Conservation (phyloP, 108 stramenopile genomes). For the Nannochloropsis gaditana region DNA sequence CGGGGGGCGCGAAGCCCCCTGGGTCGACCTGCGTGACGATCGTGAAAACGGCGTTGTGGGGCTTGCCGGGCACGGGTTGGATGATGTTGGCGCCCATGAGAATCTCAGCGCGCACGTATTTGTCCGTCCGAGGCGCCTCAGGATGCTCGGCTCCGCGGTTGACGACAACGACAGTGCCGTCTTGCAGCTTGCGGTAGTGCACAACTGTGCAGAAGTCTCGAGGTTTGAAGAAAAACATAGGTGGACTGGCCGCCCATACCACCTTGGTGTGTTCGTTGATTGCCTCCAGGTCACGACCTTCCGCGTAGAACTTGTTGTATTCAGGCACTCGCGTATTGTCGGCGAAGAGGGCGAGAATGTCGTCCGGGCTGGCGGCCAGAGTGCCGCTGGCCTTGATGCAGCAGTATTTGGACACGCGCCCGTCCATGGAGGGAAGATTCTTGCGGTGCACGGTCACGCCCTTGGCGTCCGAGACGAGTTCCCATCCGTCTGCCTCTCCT, state of each 20-base stretch:
- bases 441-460: constrained; percentile 26
- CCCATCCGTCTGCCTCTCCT: constrained; percentile 23
- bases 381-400: constrained; percentile 23
- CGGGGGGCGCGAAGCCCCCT: background rate
- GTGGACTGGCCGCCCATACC: constrained; percentile 28
- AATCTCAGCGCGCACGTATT: constrained; percentile 28
- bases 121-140: constrained; percentile 11
- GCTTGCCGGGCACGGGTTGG: constrained; percentile 9
- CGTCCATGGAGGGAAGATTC: background rate
- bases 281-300: constrained; percentile 25
- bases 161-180: constrained; percentile 25
- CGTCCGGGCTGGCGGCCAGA: constrained; percentile 21
- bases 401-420: constrained; percentile 18
- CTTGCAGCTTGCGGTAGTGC: constrained; percentile 25
- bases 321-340: constrained; percentile 8
- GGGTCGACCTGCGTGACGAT: constrained; percentile 27
- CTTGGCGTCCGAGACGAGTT: background rate
- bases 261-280: constrained; percentile 24
- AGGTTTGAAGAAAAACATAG: constrained; percentile 21
- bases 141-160: constrained; percentile 26
- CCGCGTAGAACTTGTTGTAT: constrained; percentile 33
- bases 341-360: background rate
- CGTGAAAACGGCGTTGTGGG: constrained; percentile 22
- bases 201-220: constrained; percentile 26
- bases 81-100: constrained; percentile 29